Evolutionary conservation across 345 rosid genomes (phyloP), one percentile per base, ranked within the genome.

Genomic region (Bruguiera gymnorhiza): DNA sequence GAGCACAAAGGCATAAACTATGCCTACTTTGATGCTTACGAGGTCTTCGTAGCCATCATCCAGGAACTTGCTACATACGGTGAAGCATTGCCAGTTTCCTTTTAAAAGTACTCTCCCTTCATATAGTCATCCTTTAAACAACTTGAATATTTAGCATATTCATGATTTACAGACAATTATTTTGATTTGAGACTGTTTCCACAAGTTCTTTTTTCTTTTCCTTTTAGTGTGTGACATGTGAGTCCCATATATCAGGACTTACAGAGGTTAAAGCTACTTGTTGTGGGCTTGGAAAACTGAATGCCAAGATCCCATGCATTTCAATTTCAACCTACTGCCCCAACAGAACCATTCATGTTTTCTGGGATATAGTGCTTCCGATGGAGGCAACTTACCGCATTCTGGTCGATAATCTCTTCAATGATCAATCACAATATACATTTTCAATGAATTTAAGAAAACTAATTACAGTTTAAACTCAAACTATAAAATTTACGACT

Each of bases 281-380:
- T 26, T 72, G 80, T 60, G 77, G 80, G 63, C 56, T 73, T 0
- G 76, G 80, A 32, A 73, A 52, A 32, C 36, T 72, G 63, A 64
- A 60, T 2, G 74, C 77, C 1, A 46, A 71, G 8, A n/a, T 71
- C 1, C 75, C 80, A 8, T 71, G 80, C 51, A 26, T 72, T 6
- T 77, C 76, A 1, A 43, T 77, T 27, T 51, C 80, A 27, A 68
- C n/a, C 32, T 64, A 56, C 24, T 59, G 80, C 66, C 39, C 80
- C 37, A 24, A 68, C 31, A 68, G 80, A 60, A 77, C 32, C 26
- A 70, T 72, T 29, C 76, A 77, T 51, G 66, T 65, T 6, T 77
- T 72, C 21, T 77, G 80, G 80, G 74, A 77, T 15, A 3, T 52
- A 7, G 67, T 23, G 31, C 80, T 69, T 65, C 76, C 71, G 48